phyloP scores from a whole-genome alignment of 176 grass and related monocot genomes.

The Oryza glaberrima region DNA sequence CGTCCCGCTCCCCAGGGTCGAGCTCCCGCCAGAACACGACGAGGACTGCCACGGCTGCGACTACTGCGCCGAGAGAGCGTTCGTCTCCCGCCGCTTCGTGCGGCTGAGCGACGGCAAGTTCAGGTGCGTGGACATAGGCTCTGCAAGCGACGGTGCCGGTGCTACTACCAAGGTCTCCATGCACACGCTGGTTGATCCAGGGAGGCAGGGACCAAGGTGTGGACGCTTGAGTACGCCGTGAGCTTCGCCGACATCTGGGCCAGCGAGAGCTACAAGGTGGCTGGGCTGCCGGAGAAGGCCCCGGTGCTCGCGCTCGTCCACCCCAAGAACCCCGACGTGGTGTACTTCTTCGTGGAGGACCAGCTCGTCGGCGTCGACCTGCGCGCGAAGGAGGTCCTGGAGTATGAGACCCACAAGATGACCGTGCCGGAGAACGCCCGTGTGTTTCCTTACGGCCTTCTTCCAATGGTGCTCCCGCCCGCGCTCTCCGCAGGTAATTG shows the following conservation, averaged over 20 bases:
- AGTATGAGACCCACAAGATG: neutral
- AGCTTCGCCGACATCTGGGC: slow-evolving; percentile 30
- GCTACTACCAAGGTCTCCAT: neutral
- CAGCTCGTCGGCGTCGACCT: neutral
- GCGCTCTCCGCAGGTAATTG: too few relatives aligned
- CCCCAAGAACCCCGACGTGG: neutral
- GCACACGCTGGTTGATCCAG: slow-evolving; percentile 6
- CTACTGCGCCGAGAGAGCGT: neutral
- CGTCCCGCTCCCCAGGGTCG: neutral
- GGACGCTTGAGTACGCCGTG: slow-evolving; percentile 25
- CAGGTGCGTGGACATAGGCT: neutral
- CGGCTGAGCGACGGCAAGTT: slow-evolving; percentile 17
- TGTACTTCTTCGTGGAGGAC: neutral
- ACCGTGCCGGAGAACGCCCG: too few relatives aligned
- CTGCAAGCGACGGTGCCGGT: neutral
- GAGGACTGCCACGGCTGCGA: too few relatives aligned
- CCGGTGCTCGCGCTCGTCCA: neutral
- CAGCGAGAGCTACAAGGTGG: neutral
- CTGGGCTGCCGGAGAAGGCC: neutral
- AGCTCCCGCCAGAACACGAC: too few relatives aligned
- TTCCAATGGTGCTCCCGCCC: too few relatives aligned
- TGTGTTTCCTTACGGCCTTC: too few relatives aligned
- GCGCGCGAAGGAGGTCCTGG: neutral
- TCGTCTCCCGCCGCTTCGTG: neutral
- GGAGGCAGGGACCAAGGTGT: neutral